phyloP scores from a whole-genome alignment of 2,329 filamentous ascomycete species.

The Fusarium tupiense region DNA sequence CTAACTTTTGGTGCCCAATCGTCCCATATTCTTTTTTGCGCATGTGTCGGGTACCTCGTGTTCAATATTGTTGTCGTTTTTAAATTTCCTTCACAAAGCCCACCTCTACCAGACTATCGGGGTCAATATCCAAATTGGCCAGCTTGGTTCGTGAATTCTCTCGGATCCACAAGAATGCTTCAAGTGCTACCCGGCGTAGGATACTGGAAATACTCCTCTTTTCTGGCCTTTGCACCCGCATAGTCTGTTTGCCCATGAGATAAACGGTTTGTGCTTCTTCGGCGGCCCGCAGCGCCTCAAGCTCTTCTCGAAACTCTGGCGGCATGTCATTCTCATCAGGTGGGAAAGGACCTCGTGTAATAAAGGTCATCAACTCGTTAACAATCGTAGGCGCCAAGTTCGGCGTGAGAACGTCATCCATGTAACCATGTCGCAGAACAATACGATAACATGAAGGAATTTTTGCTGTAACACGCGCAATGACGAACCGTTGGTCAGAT shows the following conservation, averaged over 20 bases:
- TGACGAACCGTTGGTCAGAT: slow-evolving; percentile 57
- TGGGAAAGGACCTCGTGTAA: slow-evolving; percentile 50
- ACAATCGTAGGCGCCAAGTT: slow-evolving; percentile 68
- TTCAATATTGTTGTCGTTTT: slow-evolving; percentile 5
- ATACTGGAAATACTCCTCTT: slow-evolving; percentile 49
- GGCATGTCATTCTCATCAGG: slow-evolving; percentile 40
- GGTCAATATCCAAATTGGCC: slow-evolving; percentile 61
- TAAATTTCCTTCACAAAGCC: slow-evolving; percentile 75
- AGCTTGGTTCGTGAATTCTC: slow-evolving; percentile 75
- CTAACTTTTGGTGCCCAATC: slow-evolving; percentile 4
- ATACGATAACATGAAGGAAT: slow-evolving; percentile 74
- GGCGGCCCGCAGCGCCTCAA: slow-evolving; percentile 56
- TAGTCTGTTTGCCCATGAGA: slow-evolving; percentile 70
- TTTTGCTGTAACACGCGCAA: slow-evolving; percentile 51
- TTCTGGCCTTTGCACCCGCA: slow-evolving; percentile 55
- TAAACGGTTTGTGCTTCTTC: slow-evolving; percentile 62
- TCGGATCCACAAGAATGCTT: slow-evolving; percentile 69
- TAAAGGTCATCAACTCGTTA: slow-evolving; percentile 66
- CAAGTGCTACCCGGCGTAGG: slow-evolving; percentile 58
- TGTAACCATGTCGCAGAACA: slow-evolving; percentile 77
- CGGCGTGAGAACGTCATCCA: slow-evolving; percentile 74
- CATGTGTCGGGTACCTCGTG: slow-evolving; percentile 18
- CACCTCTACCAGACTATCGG: slow-evolving; percentile 72
- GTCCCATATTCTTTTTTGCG: neutral
- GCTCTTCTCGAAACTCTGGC: slow-evolving; percentile 48